These are phyloP conservation scores for Grigorovia transvaalensis DNA, from an alignment of 805 yeast genomes.

Conservation along the genomic window DNA sequence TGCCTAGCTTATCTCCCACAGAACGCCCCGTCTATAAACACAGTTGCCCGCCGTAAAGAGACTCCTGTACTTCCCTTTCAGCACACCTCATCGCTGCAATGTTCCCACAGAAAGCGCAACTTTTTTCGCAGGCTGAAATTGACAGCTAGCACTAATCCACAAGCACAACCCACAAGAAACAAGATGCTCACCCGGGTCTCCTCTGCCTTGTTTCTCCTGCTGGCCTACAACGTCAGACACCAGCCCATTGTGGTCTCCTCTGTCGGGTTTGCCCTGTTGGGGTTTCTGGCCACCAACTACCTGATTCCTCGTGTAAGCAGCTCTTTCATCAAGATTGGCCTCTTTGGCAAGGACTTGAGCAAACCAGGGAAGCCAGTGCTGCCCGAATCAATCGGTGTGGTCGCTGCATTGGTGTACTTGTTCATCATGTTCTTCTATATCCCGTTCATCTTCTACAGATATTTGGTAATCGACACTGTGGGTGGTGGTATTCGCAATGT, in stretches of 20 bases:
- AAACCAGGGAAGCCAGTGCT: conserved; percentile 64
- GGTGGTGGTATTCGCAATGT: conserved; percentile 46
- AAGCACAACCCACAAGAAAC: background rate
- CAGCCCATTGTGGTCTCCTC: conserved; percentile 34
- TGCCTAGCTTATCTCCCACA: no score
- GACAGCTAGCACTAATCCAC: background rate
- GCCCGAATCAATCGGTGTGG: conserved; percentile 91
- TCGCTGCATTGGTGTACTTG: conserved; percentile 71
- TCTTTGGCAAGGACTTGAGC: conserved; percentile 76
- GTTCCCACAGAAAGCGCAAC: no score
- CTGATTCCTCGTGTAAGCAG: conserved; percentile 62
- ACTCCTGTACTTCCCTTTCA: no score
- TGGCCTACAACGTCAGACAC: conserved; percentile 14
- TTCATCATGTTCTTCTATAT: conserved; percentile 74
- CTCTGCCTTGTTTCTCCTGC: conserved; percentile 7
- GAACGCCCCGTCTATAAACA: no score
- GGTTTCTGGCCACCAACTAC: conserved; percentile 47
- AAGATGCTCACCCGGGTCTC: conserved; percentile 6
- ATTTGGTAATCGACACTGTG: conserved; percentile 46
- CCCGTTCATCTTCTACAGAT: conserved; percentile 78
- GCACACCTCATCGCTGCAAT: no score
- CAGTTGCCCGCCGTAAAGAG: no score
- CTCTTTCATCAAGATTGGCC: conserved; percentile 64
- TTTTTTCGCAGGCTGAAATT: background rate
- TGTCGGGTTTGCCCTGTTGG: conserved; percentile 56